A percentile compares a stretch with the other conserved stretches of the same genome.
These are phyloP conservation scores for Lasiodiplodia hormozganensis DNA, from an alignment of 2,329 filamentous ascomycete genomes.

Conservation along the genomic window DNA sequence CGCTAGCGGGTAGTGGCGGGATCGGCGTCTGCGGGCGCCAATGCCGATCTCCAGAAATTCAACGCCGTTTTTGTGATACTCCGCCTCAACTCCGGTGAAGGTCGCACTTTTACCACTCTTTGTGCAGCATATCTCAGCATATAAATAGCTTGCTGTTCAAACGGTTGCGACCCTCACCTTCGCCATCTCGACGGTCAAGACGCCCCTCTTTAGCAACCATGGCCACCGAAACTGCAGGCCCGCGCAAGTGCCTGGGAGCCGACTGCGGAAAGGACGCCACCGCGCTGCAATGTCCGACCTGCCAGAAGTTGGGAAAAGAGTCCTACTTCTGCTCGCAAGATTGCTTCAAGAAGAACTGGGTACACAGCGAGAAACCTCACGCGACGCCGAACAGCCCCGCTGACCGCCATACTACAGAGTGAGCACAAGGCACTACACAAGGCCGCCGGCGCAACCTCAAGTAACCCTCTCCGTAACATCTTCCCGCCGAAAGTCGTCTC, in stretches of 20 bases:
- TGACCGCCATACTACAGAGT: constrained; percentile 57
- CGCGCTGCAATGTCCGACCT: constrained; percentile 90
- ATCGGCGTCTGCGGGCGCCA: constrained; percentile 25
- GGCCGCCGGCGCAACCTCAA: constrained; percentile 60
- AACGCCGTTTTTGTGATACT: constrained; percentile 28
- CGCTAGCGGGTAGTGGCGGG: constrained; percentile 19
- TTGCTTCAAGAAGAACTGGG: constrained; percentile 99
- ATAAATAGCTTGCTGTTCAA: constrained; percentile 6
- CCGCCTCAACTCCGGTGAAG: constrained; percentile 17
- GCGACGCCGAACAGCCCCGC: constrained; percentile 35
- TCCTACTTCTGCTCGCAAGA: constrained; percentile 98
- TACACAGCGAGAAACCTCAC: constrained; percentile 55
- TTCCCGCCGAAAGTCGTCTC: constrained; percentile 82
- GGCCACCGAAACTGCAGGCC: constrained; percentile 47
- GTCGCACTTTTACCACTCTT: background rate
- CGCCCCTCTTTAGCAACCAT: constrained; percentile 32
- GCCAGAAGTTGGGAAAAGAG: constrained; percentile 86
- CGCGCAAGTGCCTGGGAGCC: constrained; percentile 77
- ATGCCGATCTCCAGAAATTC: constrained; percentile 28
- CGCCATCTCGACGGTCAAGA: background rate
- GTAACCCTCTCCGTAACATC: constrained; percentile 74
- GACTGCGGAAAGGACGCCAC: constrained; percentile 90
- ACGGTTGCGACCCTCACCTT: background rate
- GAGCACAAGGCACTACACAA: constrained; percentile 88
- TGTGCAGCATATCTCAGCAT: background rate